These are phyloP conservation scores for Penicillium carneum DNA, from an alignment of 2,329 filamentous ascomycete genomes.

Conservation along the genomic window DNA sequence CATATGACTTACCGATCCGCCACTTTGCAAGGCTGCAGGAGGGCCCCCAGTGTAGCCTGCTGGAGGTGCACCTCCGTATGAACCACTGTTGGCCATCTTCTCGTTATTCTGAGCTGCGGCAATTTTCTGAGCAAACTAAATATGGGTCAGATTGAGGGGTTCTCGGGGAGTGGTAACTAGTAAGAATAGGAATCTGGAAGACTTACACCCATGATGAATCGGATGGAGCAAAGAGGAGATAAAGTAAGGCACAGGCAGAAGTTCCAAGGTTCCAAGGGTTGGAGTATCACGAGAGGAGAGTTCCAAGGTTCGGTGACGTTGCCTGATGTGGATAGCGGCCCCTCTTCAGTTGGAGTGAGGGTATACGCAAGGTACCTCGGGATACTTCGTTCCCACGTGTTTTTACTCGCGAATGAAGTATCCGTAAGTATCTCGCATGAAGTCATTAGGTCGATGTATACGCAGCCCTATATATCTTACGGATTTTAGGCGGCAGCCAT, in stretches of 20 bases:
- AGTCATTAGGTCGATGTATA: constrained; percentile 1
- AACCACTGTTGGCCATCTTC: constrained; percentile 36
- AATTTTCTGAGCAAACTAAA: constrained; percentile 51
- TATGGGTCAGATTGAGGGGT: constrained; percentile 9
- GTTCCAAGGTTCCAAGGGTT: not conserved
- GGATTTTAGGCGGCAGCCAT: too few relatives aligned
- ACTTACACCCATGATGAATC: constrained; percentile 20
- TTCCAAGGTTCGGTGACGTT: constrained; percentile 15
- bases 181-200: not conserved
- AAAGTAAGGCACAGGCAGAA: not conserved
- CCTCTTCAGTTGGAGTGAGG: constrained; percentile 14
- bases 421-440: not conserved
- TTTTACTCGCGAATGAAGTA: not conserved
- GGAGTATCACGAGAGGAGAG: constrained; percentile 15
- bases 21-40: constrained; percentile 46
- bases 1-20: constrained; percentile 60
- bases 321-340: constrained; percentile 14
- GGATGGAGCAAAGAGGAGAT: constrained; percentile 1
- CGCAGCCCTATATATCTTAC: not conserved
- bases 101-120: constrained; percentile 46
- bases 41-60: constrained; percentile 50
- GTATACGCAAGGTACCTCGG: constrained; percentile 7
- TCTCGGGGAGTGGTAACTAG: not conserved
- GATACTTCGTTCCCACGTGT: not conserved
- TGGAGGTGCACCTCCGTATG: constrained; percentile 47